These are phyloP conservation scores for Vigna hirtella DNA, from an alignment of 306 rosid genomes.

Conservation along the genomic window DNA sequence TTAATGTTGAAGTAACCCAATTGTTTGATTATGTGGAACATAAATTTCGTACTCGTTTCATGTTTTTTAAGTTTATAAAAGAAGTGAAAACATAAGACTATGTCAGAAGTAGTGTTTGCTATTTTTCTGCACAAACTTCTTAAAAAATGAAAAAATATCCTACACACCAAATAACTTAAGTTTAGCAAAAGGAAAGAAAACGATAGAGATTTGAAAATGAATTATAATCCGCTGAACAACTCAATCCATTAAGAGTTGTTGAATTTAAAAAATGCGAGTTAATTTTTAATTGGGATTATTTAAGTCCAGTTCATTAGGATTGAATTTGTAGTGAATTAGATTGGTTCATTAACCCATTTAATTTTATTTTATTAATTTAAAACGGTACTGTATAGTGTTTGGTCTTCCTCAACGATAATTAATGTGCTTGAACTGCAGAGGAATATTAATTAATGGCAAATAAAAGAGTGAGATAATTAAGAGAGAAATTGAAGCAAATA, in stretches of 20 bases:
- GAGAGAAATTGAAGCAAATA: slow-evolving; percentile 31
- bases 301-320: too few relatives aligned
- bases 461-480: slow-evolving; percentile 13
- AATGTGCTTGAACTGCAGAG: slow-evolving; percentile 5
- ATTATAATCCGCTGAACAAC: too few relatives aligned
- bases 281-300: too few relatives aligned
- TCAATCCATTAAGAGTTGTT: too few relatives aligned
- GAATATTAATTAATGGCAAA: slow-evolving; percentile 2
- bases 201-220: too few relatives aligned
- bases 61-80: not conserved
- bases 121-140: not conserved
- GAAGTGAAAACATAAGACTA: not conserved
- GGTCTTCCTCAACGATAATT: slow-evolving; percentile 14
- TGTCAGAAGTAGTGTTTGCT: not conserved
- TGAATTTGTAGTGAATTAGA: too few relatives aligned
- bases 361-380: too few relatives aligned
- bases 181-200: too few relatives aligned
- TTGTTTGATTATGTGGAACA: not conserved
- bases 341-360: too few relatives aligned
- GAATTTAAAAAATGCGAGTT: too few relatives aligned
- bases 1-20: slow-evolving; percentile 6
- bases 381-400: too few relatives aligned
- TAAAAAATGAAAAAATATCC: not conserved
- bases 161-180: not conserved
- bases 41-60: not conserved